A percentile compares a stretch with the other conserved stretches of the same genome.
Evolutionary conservation across 768 basidiomycete genomes (phyloP).

Genomic region (Amyloporia xantha): DNA sequence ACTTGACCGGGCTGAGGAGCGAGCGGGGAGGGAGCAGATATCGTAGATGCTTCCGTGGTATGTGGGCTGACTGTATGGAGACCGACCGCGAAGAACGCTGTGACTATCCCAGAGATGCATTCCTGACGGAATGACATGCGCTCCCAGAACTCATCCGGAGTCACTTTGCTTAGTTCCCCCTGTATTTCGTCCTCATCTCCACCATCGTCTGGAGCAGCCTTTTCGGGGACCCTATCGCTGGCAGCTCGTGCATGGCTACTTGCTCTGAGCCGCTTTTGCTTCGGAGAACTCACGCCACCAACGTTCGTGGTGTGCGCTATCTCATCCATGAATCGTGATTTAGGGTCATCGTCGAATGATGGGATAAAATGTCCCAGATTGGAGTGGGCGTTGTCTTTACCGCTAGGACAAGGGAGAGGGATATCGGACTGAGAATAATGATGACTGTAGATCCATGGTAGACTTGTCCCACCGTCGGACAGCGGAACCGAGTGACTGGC

Average conservation of each 20-base stretch:
- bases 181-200: conserved; percentile 23
- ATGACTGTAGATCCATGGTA: conserved; percentile 71
- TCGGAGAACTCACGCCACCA: conserved; percentile 52
- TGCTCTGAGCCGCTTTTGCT: conserved; percentile 49
- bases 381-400: conserved; percentile 21
- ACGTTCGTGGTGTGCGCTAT: conserved; percentile 67
- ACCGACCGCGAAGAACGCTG: conserved; percentile 84
- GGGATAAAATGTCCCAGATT: conserved; percentile 77
- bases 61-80: conserved; percentile 16
- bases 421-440: conserved; percentile 50
- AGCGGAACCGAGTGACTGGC: conserved; percentile 22
- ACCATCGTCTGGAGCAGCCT: conserved; percentile 10
- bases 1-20: conserved; percentile 57
- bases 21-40: conserved; percentile 32
- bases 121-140: conserved; percentile 96
- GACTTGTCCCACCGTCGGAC: conserved; percentile 10
- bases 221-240: conserved; percentile 3
- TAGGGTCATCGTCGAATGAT: conserved; percentile 94
- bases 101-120: conserved; percentile 83
- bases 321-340: conserved; percentile 89
- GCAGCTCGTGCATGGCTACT: no score
- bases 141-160: conserved; percentile 89
- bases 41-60: conserved; percentile 6
- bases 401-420: conserved; percentile 43
- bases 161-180: conserved; percentile 55